These are phyloP conservation scores for Aspergillus viridinutans DNA, from an alignment of 2,329 filamentous ascomycete species.

Conservation along the genomic window DNA sequence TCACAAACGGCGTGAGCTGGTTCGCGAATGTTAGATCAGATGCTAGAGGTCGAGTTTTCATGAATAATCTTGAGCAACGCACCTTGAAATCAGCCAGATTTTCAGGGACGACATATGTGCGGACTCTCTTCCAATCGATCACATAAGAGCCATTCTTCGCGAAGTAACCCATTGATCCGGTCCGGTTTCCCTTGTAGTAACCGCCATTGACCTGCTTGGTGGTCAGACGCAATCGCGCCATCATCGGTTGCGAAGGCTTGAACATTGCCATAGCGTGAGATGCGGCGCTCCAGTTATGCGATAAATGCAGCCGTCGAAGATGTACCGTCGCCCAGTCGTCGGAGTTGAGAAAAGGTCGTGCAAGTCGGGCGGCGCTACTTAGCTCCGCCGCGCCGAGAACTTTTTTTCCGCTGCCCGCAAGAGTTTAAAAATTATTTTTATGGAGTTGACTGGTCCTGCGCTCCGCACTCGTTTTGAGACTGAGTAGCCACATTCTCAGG, in stretches of 20 bases:
- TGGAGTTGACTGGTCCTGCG: conserved; percentile 2
- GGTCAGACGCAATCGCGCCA: conserved; percentile 72
- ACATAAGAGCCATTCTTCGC: conserved; percentile 58
- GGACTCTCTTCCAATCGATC: conserved; percentile 81
- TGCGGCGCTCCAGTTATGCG: not conserved
- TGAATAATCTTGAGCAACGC: conserved; percentile 9
- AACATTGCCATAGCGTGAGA: conserved; percentile 32
- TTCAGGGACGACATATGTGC: conserved; percentile 80
- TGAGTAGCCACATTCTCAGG: conserved; percentile 13
- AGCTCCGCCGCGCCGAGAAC: conserved; percentile 30
- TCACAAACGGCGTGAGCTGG: conserved; percentile 46
- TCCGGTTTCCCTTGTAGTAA: conserved; percentile 94
- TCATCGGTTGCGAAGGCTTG: conserved; percentile 51
- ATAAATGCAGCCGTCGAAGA: not conserved
- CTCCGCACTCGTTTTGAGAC: conserved; percentile 4
- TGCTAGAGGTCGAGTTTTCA: not conserved
- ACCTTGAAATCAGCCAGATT: conserved; percentile 69
- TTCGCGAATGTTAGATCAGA: conserved; percentile 8
- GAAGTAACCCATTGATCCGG: conserved; percentile 83
- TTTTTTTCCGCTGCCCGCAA: conserved; percentile 25
- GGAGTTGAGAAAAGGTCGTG: conserved; percentile 20
- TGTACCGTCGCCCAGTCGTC: not conserved
- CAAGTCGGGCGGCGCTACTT: conserved; percentile 24
- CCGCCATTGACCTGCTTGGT: conserved; percentile 91
- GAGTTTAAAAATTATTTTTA: conserved; percentile 25